Evolutionary conservation across 208 protist species (phyloP), one percentile per base, ranked within the genome.

Genomic region (Willaertia magna): DNA sequence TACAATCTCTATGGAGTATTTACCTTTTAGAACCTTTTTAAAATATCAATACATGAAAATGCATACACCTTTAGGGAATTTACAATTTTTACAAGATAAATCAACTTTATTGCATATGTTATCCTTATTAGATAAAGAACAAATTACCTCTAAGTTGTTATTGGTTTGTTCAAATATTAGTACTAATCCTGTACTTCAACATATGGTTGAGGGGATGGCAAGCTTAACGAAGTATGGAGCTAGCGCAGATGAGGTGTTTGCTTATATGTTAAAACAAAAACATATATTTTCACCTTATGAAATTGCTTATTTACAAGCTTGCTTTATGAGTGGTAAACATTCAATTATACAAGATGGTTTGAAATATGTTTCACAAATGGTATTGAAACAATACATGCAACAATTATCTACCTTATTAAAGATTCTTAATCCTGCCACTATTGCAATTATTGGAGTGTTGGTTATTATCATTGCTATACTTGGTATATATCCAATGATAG

Each of bases 401-500:
- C 47, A 55, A 67, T 22, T 85, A 7, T 44, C 61, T 12, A 59
- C 49, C 4, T 59, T 85, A 26, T 55, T 85, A 26, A 49, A 79
- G n/a, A 44, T 85, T 43, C 14, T 85, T 6, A 78, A 74, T 22
- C 83, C 83, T 4, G 20, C 39, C 22, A 85, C 83, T 12, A 52
- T 79, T 39, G 83, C 34, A 2, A 52, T 85, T 0, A 43, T 85
- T 78, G 83, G 83, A 16, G 43, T 59, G 6, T 55, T 85, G 49
- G 51, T 85, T 40, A 39, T 85, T 22, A n/a, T 85, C 6, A 44
- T 85, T 85, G 83, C 83, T 30, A 4, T 79, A 7, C 46, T 85
- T 22, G 83, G 83, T 74, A 85, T 85, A 26, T 85, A 81, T 52
- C 83, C 83, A 85, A 30, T 85, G 30, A 85, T 85, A n/a, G 74